Conservation (phyloP, 805 yeast genomes). For the Nakazawaea pomicola region DNA sequence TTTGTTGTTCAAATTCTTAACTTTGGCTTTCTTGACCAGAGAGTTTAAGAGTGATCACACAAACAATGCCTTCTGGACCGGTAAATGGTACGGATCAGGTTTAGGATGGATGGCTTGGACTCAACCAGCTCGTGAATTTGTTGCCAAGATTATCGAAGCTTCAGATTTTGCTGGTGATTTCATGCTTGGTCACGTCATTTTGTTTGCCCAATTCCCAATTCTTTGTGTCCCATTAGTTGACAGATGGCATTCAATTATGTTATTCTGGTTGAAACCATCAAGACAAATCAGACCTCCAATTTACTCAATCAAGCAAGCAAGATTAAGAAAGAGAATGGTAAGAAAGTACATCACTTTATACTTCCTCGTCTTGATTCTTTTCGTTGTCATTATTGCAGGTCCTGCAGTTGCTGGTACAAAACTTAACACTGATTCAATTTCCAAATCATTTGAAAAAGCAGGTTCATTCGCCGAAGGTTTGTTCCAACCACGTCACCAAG, state of each 20-base stretch:
- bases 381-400: conserved; percentile 75
- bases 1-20: conserved; percentile 77
- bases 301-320: conserved; percentile 92
- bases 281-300: conserved; percentile 98
- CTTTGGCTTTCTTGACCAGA: conserved; percentile 76
- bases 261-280: conserved; percentile 97
- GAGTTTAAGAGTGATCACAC: conserved; percentile 95
- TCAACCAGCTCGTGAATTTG: conserved; percentile 93
- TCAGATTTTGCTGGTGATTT: conserved; percentile 97
- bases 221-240: conserved; percentile 83
- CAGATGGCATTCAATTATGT: conserved; percentile 96
- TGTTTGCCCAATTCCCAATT: conserved; percentile 87
- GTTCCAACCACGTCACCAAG: conserved; percentile 82
- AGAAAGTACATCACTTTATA: conserved; percentile 84
- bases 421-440: conserved; percentile 32
- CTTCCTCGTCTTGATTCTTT: conserved; percentile 62
- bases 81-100: conserved; percentile 97
- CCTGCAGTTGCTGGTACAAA: conserved; percentile 76
- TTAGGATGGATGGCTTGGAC: conserved; percentile 92
- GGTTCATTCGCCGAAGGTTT: conserved; percentile 48
- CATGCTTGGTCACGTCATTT: conserved; percentile 81
- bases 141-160: conserved; percentile 89
- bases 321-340: conserved; percentile 96
- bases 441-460: conserved; percentile 16
- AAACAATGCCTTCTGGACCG: conserved; percentile 99